phyloP scores from a whole-genome alignment of 2,329 filamentous ascomycete species.

The Clonostachys byssicola region DNA sequence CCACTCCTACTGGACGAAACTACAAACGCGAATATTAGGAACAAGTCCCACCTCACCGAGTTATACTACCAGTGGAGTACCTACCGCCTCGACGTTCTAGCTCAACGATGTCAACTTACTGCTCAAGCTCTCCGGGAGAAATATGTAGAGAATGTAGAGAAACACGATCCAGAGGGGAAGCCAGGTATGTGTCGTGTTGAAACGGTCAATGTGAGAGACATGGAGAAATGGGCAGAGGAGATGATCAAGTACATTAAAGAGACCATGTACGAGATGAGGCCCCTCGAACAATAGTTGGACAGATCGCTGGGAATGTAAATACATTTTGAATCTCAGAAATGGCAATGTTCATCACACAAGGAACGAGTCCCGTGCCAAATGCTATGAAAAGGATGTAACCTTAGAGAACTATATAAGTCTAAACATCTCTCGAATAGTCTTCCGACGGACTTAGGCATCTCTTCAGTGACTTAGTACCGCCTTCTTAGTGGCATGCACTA shows the following conservation, averaged over 20 bases:
- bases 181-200: slow-evolving; percentile 14
- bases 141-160: slow-evolving; percentile 13
- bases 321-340: not conserved
- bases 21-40: slow-evolving; percentile 17
- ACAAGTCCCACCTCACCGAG: slow-evolving; percentile 15
- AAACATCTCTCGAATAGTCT: not conserved
- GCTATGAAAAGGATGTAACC: too few species aligned
- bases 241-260: slow-evolving; percentile 20
- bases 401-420: not conserved
- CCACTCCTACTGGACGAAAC: slow-evolving; percentile 32
- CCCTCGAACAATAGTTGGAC: slow-evolving; percentile 3
- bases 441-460: too few species aligned
- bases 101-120: slow-evolving; percentile 9
- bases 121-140: slow-evolving; percentile 11
- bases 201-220: slow-evolving; percentile 14
- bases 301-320: not conserved
- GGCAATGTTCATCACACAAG: too few species aligned
- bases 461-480: too few species aligned
- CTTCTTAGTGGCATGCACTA: too few species aligned
- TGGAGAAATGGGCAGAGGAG: slow-evolving; percentile 16
- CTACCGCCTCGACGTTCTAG: slow-evolving; percentile 15
- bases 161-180: slow-evolving; percentile 12
- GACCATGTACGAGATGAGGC: slow-evolving; percentile 21
- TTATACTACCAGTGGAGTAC: slow-evolving; percentile 20
- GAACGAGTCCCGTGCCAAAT: too few species aligned